Evolutionary conservation across 78 protist genomes (phyloP), one percentile per base, ranked within the genome.

Genomic region (Cavenderia fasciculata): DNA sequence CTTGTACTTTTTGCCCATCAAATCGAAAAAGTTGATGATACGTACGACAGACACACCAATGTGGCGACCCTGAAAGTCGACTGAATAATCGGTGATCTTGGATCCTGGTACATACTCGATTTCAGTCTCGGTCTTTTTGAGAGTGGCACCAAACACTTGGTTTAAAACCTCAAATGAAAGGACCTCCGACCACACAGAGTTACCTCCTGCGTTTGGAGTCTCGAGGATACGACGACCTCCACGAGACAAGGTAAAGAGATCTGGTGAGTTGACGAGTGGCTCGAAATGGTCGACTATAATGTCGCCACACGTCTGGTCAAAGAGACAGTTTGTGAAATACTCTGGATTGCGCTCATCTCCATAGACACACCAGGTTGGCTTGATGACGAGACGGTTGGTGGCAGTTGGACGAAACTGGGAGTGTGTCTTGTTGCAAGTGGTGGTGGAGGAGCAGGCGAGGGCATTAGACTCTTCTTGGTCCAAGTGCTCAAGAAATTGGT

Each of bases 151-250:
- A 56, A 65, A 92, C 5, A 25, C 61, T 2, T 78, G 65, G 41
- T 70, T 49, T 34, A 92, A 49, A 5, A 92, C 85, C 44, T 92
- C 95, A 38, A 49, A 86, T 12, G 85, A 34, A 14, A 92, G 52
- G 10, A 92, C 95, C 47, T 92, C 95, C 7, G 90, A 76, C 95
- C 95, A 92, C 1, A 92, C 87, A 49, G 88, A 74, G 29, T 74
- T 74, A 59, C 95, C 95, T 19, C 95, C 95, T 14, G 95, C 95
- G 21, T 92, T 92, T 69, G 95, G 95, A 8, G 92, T 84, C n/a
- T 57, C 72, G n/a, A 72, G 36, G 23, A 92, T 72, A 16, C 90
- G 31, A 23, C 68, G 33, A 31, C 95, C 95, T 23, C 87, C 87
- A 0, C 34, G 27, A 5, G 95, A 86, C 33, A 92, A 71, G 46